phyloP scores from a whole-genome alignment of 805 yeast genomes.

The Suhomyces prunicola region DNA sequence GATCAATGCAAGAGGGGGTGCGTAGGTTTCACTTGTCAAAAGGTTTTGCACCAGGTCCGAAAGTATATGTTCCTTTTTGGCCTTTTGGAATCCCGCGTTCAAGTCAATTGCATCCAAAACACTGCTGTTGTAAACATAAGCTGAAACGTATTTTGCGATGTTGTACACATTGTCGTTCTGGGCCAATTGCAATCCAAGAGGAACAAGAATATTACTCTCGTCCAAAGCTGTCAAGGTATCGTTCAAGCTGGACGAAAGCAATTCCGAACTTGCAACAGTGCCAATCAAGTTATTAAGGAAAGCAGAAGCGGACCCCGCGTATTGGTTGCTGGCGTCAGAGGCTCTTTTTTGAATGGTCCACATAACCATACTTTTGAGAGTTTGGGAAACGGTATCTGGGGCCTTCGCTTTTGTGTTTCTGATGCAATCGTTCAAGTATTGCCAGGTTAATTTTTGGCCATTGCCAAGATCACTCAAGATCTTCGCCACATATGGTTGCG shows the following conservation, averaged over 20 bases:
- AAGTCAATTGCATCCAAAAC: slow-evolving; percentile 30
- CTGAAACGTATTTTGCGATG: slow-evolving; percentile 20
- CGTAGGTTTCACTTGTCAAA: slow-evolving; percentile 27
- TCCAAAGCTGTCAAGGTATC: slow-evolving; percentile 29
- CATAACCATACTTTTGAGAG: not conserved
- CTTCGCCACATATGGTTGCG: slow-evolving; percentile 27
- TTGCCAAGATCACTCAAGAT: slow-evolving; percentile 32
- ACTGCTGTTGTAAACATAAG: slow-evolving; percentile 31
- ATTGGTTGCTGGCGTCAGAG: slow-evolving; percentile 9
- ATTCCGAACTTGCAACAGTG: slow-evolving; percentile 3
- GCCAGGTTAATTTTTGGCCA: slow-evolving; percentile 28
- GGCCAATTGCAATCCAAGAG: slow-evolving; percentile 23
- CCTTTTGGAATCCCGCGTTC: slow-evolving; percentile 16
- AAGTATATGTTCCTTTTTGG: slow-evolving; percentile 22
- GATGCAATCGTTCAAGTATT: slow-evolving; percentile 28
- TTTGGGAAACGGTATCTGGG: slow-evolving; percentile 5
- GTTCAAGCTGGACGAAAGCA: slow-evolving; percentile 13
- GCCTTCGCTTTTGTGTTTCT: slow-evolving; percentile 28
- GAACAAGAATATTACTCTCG: slow-evolving; percentile 26
- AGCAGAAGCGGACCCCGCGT: slow-evolving; percentile 29
- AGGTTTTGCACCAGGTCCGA: slow-evolving; percentile 21
- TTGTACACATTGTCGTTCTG: slow-evolving; percentile 16
- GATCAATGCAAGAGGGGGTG: slow-evolving; percentile 31
- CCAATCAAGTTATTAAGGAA: slow-evolving; percentile 30
- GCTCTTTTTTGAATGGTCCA: slow-evolving; percentile 4